Percentiles rank a stretch among this genome's conserved stretches.
These are phyloP conservation scores for Penicillium aurantiogriseum DNA, from an alignment of 2,329 filamentous ascomycete species.

Conservation along the genomic window DNA sequence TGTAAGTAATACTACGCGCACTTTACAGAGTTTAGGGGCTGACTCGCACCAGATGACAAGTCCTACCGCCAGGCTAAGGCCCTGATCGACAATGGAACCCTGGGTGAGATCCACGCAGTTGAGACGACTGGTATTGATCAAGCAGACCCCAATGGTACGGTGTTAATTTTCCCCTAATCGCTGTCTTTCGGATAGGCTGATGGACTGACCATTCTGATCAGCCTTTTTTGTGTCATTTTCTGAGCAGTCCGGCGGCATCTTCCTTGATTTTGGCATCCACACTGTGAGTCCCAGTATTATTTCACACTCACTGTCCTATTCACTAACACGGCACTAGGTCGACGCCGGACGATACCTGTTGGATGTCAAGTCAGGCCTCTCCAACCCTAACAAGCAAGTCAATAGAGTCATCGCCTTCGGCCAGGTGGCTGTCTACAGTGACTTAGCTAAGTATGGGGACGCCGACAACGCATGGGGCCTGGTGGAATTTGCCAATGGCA, in stretches of 20 bases:
- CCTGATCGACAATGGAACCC: conserved; percentile 12
- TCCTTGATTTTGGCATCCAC: conserved; percentile 36
- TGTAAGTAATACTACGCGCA: conserved; percentile 4
- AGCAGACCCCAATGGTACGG: conserved; percentile 15
- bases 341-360: conserved; percentile 16
- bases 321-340: conserved; percentile 8
- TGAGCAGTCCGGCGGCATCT: conserved; percentile 34
- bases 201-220: conserved; percentile 3
- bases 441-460: conserved; percentile 15
- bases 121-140: conserved; percentile 17
- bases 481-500: conserved; percentile 41
- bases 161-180: background rate
- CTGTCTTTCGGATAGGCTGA: background rate
- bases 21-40: background rate
- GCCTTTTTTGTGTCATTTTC: conserved; percentile 37
- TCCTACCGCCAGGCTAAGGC: conserved; percentile 14
- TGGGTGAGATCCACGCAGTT: conserved; percentile 16
- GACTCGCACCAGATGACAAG: conserved; percentile 10
- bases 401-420: conserved; percentile 18
- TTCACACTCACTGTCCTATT: background rate
- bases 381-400: conserved; percentile 16
- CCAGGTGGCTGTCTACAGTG: conserved; percentile 12
- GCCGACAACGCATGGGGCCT: conserved; percentile 32
- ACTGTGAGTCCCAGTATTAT: conserved; percentile 28
- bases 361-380: conserved; percentile 14